Base-by-base conservation (phyloP, 495 filamentous ascomycete genomes). In the Xylaria longipes region DNA sequence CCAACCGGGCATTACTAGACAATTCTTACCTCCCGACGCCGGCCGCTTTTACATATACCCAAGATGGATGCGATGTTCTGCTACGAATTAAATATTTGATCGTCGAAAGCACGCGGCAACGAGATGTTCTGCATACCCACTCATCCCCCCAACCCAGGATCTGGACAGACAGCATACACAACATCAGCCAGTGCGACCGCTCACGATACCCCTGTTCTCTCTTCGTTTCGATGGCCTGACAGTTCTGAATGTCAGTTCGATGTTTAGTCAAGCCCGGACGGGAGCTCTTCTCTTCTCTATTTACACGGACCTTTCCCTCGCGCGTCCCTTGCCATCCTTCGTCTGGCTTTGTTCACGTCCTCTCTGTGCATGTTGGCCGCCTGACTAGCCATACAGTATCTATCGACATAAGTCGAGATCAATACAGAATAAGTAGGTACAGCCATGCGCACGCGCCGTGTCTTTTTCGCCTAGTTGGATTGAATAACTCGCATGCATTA, bases 91-190 rank as follows among this genome's bases (percentile, higher is more conserved):
- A 31, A 56, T 52, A 52, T 27, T 29, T 17, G 27, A 31, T 35
- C 45, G 29, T 66, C 29, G 64, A 66, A 52, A 33, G 15, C 46
- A 54, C 46, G 45, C 31, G 46, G 64, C 25, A 22, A 6, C 27
- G 46, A 37, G 45, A 41, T 50, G 22, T 61, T 29, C 56, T 48
- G 6, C 56, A 37, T 58, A 31, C 60, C 45, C 56, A 62, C 25
- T 31, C 57, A 20, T 45, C 43, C 56, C 68, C 68, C 63, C 68
- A 39, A 41, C 35, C 45, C 57, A 31, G 52, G 52, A 56, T 56
- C 27, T 31, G 52, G 14, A 31, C 52, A 31, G 52, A 31, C 52
- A 31, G 52, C 52, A 56, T 56, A 29, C 27, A 17, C n/a, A 22
- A 3, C 46, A 3, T 17, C n/a, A 60, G 66, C 54, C 68, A 61